A percentile compares a stretch with the other conserved stretches of the same genome.
Conservation (phyloP, 805 yeast genomes). For the Saccharomycopsis synnaedendra region DNA sequence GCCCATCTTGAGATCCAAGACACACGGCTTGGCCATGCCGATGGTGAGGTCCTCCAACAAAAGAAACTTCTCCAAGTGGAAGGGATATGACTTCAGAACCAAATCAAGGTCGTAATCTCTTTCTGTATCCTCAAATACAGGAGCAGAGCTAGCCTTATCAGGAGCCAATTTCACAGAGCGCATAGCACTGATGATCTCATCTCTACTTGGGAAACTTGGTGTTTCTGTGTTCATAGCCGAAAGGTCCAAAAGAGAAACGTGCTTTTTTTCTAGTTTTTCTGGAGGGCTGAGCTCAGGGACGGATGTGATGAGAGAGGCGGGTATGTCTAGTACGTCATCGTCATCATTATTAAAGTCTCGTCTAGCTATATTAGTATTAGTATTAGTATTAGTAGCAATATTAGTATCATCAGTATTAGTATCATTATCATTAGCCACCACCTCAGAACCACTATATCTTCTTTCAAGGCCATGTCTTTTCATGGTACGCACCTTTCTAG, state of each 20-base stretch:
- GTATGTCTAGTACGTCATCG: no score
- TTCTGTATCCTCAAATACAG: neutral
- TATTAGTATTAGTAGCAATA: no score
- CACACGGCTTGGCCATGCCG: constrained; percentile 78
- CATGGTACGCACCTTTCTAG: constrained; percentile 17
- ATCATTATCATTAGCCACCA: neutral
- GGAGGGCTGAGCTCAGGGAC: neutral
- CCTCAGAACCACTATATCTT: neutral
- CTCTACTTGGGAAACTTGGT: constrained; percentile 11
- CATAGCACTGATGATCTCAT: constrained; percentile 4
- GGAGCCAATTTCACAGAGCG: no score
- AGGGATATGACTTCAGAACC: constrained; percentile 19
- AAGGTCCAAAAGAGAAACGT: constrained; percentile 20
- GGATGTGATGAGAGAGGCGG: no score
- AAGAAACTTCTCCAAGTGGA: constrained; percentile 60
- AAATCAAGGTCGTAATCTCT: neutral
- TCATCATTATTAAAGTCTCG: no score
- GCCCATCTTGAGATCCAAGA: constrained; percentile 93
- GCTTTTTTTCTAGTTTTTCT: constrained; percentile 15
- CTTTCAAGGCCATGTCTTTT: neutral
- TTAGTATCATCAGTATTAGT: neutral
- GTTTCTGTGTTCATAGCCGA: constrained; percentile 13
- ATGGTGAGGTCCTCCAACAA: constrained; percentile 83
- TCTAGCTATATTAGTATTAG: no score
- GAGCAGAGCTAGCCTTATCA: no score